phyloP scores from a whole-genome alignment of 805 yeast species.

The Scheffersomyces amazonensis region DNA sequence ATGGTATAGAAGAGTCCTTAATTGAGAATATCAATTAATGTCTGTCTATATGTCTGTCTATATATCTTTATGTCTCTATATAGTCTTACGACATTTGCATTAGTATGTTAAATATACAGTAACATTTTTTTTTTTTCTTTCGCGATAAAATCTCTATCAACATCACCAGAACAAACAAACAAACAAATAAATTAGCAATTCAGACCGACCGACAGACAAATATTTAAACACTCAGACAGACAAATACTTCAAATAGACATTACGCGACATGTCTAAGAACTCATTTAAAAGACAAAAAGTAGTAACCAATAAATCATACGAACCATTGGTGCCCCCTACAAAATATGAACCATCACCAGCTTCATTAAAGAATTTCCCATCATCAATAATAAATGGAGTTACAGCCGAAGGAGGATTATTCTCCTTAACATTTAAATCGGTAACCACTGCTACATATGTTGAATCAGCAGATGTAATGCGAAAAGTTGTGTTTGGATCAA shows the following conservation, averaged over 20 bases:
- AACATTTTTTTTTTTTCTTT: neutral
- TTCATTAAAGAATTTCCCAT: constrained; percentile 14
- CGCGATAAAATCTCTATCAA: too few species aligned
- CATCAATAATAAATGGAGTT: constrained; percentile 38
- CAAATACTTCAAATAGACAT: too few species aligned
- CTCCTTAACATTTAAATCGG: constrained; percentile 40
- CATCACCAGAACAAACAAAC: too few species aligned
- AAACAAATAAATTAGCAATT: too few species aligned
- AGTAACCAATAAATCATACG: constrained; percentile 1
- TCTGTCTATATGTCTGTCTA: too few species aligned
- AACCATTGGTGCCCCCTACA: constrained; percentile 6
- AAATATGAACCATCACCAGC: constrained; percentile 11
- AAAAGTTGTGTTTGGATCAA: constrained; percentile 17
- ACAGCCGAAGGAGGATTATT: constrained; percentile 41
- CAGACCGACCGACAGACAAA: too few species aligned
- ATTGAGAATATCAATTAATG: constrained; percentile 12
- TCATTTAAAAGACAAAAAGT: constrained; percentile 3
- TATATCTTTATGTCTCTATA: too few species aligned
- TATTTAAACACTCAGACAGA: too few species aligned
- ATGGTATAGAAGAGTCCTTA: constrained; percentile 60
- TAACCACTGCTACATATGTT: constrained; percentile 31
- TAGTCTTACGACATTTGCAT: too few species aligned
- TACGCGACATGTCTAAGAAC: neutral
- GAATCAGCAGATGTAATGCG: constrained; percentile 35
- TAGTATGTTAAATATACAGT: too few species aligned